Base-by-base conservation (phyloP, 768 basidiomycete genomes). In the Tulasnella calospora region DNA sequence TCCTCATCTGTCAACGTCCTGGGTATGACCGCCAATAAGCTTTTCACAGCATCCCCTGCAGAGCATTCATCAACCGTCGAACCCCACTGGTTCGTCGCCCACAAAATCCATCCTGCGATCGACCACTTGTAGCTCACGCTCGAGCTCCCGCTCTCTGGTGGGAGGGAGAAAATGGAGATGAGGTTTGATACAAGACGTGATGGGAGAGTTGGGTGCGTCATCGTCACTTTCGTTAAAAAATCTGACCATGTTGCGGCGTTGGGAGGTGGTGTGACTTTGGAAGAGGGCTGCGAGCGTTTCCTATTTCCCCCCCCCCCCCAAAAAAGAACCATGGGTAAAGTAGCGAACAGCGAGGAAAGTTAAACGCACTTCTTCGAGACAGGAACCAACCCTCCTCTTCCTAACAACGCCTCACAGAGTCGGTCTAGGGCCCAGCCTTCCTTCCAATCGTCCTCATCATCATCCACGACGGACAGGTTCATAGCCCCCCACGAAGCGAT, bases 311-410 rank as follows among this genome's bases (percentile, higher is more conserved):
- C n/a, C n/a, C n/a, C n/a, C n/a, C 35, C 67, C 15, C 7, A 38
- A 9, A 21, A 57, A 51, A 9, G 47, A 55, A 27, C 35, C 15
- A 17, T n/a, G 21, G 35, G 17, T 57, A 15, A 57, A 30, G 38
- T 41, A 74, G 67, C 21, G 76, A 83, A n/a, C 77, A 78, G 41
- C n/a, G 78, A 10, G 10, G 5, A 77, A 0, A 21, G 38, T 38
- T 19, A 33, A 3, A 71, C 88, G 80, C 80, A 96, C 97, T 91
- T 95, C 85, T 91, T 93, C 0, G 94, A 92, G 2, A 92, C 81
- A 10, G 97, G 96, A 4, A 98, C 91, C 10, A 98, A 85, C 13
- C 86, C 89, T 13, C 95, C 95, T 79, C 88, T 89, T 78, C 90
- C 90, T 72, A 93, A 81, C 17, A 99, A 85, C 0, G 84, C 88